phyloP scores from a whole-genome alignment of 2,329 filamentous ascomycete species.

The Pseudogymnoascus sp. region DNA sequence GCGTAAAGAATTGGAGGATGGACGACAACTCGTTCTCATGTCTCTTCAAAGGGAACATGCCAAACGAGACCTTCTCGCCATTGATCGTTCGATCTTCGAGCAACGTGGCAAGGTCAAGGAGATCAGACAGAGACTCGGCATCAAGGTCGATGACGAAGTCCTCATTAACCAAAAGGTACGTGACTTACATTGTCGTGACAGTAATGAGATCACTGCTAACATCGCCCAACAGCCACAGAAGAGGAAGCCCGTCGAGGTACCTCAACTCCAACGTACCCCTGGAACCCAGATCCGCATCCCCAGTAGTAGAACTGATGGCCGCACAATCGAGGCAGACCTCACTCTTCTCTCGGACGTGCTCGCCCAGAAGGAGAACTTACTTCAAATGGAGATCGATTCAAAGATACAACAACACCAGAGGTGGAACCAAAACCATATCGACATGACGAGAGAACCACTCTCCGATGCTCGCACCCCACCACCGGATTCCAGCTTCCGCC shows the following conservation, averaged over 20 bases:
- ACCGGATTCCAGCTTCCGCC: slow-evolving; percentile 56
- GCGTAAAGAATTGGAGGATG: slow-evolving; percentile 83
- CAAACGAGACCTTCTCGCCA: slow-evolving; percentile 66
- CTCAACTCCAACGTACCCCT: slow-evolving; percentile 48
- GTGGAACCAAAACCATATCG: slow-evolving; percentile 86
- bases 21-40: slow-evolving; percentile 67
- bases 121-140: slow-evolving; percentile 76
- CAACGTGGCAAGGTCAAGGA: slow-evolving; percentile 76
- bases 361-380: slow-evolving; percentile 71
- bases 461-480: slow-evolving; percentile 63
- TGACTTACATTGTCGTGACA: slow-evolving; percentile 26
- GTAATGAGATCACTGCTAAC: slow-evolving; percentile 25
- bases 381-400: slow-evolving; percentile 73
- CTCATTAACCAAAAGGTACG: slow-evolving; percentile 87
- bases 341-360: slow-evolving; percentile 66
- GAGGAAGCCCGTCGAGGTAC: slow-evolving; percentile 53
- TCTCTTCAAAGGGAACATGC: slow-evolving; percentile 72
- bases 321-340: slow-evolving; percentile 69
- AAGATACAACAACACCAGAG: slow-evolving; percentile 81
- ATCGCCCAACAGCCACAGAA: slow-evolving; percentile 51
- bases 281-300: slow-evolving; percentile 61
- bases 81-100: slow-evolving; percentile 73
- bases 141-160: slow-evolving; percentile 90
- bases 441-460: slow-evolving; percentile 77
- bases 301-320: slow-evolving; percentile 55